These are phyloP conservation scores for Lyophyllum semitale DNA, from an alignment of 768 basidiomycete genomes.

Conservation along the genomic window DNA sequence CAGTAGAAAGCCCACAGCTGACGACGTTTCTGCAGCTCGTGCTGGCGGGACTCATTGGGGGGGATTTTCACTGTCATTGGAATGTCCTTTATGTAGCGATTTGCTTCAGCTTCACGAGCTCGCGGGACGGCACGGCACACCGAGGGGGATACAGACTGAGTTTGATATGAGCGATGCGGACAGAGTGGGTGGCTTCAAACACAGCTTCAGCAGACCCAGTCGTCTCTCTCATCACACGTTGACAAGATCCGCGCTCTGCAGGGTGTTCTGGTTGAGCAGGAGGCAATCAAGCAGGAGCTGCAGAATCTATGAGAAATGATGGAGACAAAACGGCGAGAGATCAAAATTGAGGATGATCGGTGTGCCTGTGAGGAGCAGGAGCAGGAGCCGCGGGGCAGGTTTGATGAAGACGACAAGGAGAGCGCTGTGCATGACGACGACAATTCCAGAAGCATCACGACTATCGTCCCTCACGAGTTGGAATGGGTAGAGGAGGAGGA, in stretches of 20 bases:
- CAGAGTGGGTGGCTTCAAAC: too few relatives aligned
- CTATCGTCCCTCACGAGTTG: conserved; percentile 67
- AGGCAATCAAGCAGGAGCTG: conserved; percentile 79
- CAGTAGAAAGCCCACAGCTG: conserved; percentile 13
- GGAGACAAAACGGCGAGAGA: conserved; percentile 62
- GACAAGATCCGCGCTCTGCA: conserved; percentile 86
- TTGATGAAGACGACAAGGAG: conserved; percentile 32
- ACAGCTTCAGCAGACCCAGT: conserved; percentile 85
- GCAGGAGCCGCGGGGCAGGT: conserved; percentile 28
- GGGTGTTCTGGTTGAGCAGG: conserved; percentile 80
- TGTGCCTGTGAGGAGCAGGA: conserved; percentile 7
- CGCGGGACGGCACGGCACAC: too few relatives aligned
- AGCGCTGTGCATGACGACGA: conserved; percentile 58
- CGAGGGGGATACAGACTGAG: too few relatives aligned
- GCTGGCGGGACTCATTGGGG: conserved; percentile 15
- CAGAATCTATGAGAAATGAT: conserved; percentile 69
- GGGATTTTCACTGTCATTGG: conserved; percentile 15
- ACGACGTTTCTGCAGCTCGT: conserved; percentile 18
- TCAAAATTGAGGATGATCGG: conserved; percentile 17
- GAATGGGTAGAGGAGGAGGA: conserved; percentile 79
- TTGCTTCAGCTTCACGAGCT: background rate
- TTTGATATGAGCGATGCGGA: too few relatives aligned
- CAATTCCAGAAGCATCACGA: conserved; percentile 71
- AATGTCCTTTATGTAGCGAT: conserved; percentile 13
- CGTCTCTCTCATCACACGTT: conserved; percentile 72